phyloP scores from a whole-genome alignment of 495 filamentous ascomycete genomes.

The Trichoderma orchidacearum region DNA sequence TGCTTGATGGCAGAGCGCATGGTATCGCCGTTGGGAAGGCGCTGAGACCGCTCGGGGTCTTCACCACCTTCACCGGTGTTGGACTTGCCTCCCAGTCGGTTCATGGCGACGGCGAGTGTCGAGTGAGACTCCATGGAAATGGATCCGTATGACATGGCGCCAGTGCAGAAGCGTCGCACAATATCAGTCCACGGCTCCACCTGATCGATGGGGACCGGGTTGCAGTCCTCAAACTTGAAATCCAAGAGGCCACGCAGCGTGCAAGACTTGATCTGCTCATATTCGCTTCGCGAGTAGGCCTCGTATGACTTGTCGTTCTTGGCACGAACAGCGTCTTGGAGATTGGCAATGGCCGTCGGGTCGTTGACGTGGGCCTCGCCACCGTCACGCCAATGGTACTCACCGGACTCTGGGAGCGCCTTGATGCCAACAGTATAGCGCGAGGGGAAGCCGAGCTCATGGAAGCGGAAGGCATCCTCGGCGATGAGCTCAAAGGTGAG shows the following conservation, averaged over 20 bases:
- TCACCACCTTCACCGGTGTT: constrained; percentile 99
- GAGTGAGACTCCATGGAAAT: constrained; percentile 99
- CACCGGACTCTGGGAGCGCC: constrained; percentile 85
- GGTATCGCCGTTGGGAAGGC: constrained; percentile 85
- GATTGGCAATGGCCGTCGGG: constrained; percentile 87
- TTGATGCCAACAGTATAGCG: constrained; percentile 64
- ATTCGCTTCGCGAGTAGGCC: constrained; percentile 86
- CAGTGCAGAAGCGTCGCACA: constrained; percentile 94
- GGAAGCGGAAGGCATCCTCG: constrained; percentile 91
- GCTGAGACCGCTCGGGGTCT: constrained; percentile 80
- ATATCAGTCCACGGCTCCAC: constrained; percentile 99
- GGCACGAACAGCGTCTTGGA: constrained; percentile 92
- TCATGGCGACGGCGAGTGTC: constrained; percentile 95
- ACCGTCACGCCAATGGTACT: constrained; percentile 99
- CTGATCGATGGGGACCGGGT: constrained; percentile 87
- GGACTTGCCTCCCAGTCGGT: constrained; percentile 91
- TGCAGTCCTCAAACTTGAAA: constrained; percentile 86
- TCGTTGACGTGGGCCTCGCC: constrained; percentile 98
- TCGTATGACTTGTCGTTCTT: constrained; percentile 99
- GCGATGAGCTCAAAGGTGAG: constrained; percentile 93
- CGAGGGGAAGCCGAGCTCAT: constrained; percentile 89
- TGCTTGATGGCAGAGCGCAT: constrained; percentile 99
- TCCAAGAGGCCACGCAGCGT: constrained; percentile 94
- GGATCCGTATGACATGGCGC: constrained; percentile 98
- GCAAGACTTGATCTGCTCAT: constrained; percentile 97